A percentile compares a stretch with the other conserved stretches of the same genome.
phyloP scores from a whole-genome alignment of 1,139 yeast species.

The Yamadazyma oceani region DNA sequence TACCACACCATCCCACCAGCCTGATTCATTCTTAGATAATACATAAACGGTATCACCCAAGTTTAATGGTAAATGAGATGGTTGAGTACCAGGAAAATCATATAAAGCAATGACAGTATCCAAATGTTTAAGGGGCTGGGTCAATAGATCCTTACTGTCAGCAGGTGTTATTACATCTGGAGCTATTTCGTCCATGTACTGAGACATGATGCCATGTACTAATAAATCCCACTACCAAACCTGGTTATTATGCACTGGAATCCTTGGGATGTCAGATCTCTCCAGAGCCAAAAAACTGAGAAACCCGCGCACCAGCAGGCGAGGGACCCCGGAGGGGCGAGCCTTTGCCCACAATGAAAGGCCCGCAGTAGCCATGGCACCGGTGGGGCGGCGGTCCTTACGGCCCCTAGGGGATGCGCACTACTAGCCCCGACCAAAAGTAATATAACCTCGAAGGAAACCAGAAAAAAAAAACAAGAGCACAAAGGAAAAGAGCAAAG shows the following conservation, averaged over 20 bases:
- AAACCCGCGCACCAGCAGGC: background rate
- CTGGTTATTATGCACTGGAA: background rate
- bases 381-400: too few species aligned
- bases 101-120: slow-evolving; percentile 55
- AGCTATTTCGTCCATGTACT: slow-evolving; percentile 33
- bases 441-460: background rate
- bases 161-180: slow-evolving; percentile 40
- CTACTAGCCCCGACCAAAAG: background rate
- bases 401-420: background rate
- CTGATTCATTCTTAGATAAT: slow-evolving; percentile 50
- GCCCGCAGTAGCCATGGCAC: too few species aligned
- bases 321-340: background rate
- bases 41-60: slow-evolving; percentile 55
- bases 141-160: slow-evolving; percentile 20
- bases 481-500: background rate
- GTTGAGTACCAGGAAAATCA: slow-evolving; percentile 49
- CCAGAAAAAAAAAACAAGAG: too few species aligned
- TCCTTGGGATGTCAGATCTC: background rate
- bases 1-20: slow-evolving; percentile 80
- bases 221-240: background rate
- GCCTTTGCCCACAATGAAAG: too few species aligned
- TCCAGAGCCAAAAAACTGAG: slow-evolving; percentile 7
- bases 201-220: slow-evolving; percentile 4
- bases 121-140: slow-evolving; percentile 36
- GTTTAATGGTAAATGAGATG: slow-evolving; percentile 45